Evolutionary conservation across 2,329 filamentous ascomycete genomes (phyloP), one percentile per base, ranked within the genome.

Genomic region (Grosmannia serpens): DNA sequence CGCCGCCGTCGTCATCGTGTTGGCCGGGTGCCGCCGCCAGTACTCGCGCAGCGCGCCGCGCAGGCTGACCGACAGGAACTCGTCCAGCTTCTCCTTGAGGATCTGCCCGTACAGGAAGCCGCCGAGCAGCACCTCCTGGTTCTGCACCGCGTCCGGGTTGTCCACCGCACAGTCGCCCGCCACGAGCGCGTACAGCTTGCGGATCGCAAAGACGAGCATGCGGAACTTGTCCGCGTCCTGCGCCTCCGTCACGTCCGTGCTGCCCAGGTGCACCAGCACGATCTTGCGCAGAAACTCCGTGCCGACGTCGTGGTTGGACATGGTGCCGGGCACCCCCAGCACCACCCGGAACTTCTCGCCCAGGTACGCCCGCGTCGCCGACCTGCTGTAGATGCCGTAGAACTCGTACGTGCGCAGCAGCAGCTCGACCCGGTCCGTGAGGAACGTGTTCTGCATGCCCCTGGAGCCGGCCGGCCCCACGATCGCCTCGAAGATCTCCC

Each of bases 81-180:
- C 94, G 61, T 99, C 92, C 11, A 99, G 76, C 59, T 87, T 84
- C 71, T 99, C 94, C 75, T 99, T 99, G 64, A 99, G 76, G 57
- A 99, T 91, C 84, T 94, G 92, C 58, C 89, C 89, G 69, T 95
- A 99, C 15, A 99, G 76, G 68, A 95, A 95, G 10, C 94, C 92
- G 57, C 92, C 92, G 1, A 99, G 82, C 27, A 99, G 77, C 59
- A 97, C 87, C 72, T 99, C 94, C 69, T 99, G 94, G 71, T 95
- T 96, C 67, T 95, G 91, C 22, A 96, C 87, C 13, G 94, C 90
- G 80, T 99, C 94, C 1, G 94, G 92, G 68, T 99, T 97, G 75
- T 99, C 94, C 5, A 91, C 84, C 5, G 90, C 82, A 70, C 92
- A 97, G 63, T 96, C 92, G 58, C 92, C 91, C 61, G 91, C 91